Evolutionary conservation across 495 filamentous ascomycete genomes (phyloP), one percentile per base, ranked within the genome.

Genomic region (Cudoniella acicularis): DNA sequence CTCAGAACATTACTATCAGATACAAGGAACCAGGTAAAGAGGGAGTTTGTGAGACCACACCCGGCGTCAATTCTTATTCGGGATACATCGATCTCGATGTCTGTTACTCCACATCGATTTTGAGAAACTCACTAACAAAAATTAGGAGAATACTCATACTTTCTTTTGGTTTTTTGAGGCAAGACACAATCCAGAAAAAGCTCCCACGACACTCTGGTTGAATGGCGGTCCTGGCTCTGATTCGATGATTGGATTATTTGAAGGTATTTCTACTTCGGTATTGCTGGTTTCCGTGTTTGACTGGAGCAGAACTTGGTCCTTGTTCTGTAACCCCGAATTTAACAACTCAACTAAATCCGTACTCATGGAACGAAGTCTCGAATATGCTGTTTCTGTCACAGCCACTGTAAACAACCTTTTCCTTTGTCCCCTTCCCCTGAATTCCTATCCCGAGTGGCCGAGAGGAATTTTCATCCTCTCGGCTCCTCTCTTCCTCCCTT

Each of bases 81-180:
- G 53, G 77, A 18, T 81, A 78, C 60, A 76, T 72, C 62, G 71
- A 78, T 62, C 58, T 73, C 2, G 66, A 69, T 55, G 64, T 48
- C 18, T 16, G 27, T 23, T 2, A 27, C 26, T 41, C n/a, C n/a
- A n/a, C n/a, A n/a, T n/a, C n/a, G n/a, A n/a, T n/a, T n/a, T n/a
- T n/a, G n/a, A n/a, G n/a, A n/a, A n/a, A n/a, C n/a, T n/a, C 20
- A 1, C 52, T 49, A 53, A 52, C 22, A 58, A 36, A 23, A 30
- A 42, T 18, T n/a, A 63, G 54, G 25, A 86, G 57, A 71, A 81
- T 10, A 81, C 85, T 51, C 86, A 87, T 62, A 86, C 82, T 24
- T 87, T 87, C 61, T 88, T 87, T 68, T 88, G 85, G 86, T 88
- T 86, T 62, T 80, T 77, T 30, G 74, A 77, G 61, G 73, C 76